Base-by-base conservation (phyloP, 371 early-diverging fungal genomes). In the Mortierella polycephala region DNA sequence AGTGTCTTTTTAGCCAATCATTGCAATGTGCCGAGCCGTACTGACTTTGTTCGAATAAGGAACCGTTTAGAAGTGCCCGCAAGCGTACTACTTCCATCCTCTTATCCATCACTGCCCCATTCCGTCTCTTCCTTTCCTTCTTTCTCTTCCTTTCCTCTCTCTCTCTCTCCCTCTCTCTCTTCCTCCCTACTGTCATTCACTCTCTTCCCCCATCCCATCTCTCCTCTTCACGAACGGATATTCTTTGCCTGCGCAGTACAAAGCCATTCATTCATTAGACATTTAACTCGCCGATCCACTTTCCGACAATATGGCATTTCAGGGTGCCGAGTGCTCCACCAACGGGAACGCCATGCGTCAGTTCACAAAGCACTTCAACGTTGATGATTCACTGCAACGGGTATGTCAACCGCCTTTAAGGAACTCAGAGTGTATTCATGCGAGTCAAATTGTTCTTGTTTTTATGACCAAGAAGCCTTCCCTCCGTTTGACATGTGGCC, bases 331-430 rank as follows among this genome's bases (percentile, higher is more conserved):
- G 52, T 89, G 88, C 70, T 85, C 87, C 50, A 67, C 86, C n/a
- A 84, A 85, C 37, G 77, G 85, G 49, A 89, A 88, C 60, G 85
- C 89, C 12, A 83, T 88, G 85, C 69, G 81, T 5, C 89, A 89
- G 77, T 84, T 89, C 74, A 73, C 85, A 60, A 89, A 89, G 67
- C 86, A 85, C 68, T 87, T 87, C 57, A 72, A 76, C 59, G 82
- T 86, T 54, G 85, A 89, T 69, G 80, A 83, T 39, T 84, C 86
- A 7, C 62, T 86, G 59, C 85, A 87, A 64, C 71, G 83, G 63
- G 90, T 87, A 85, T 59, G 41, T 39, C 13, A 21, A 20, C 18
- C 42, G 10, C 3, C 55, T 21, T 30, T 4, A 30, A 30, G 30
- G 30, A 30, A 30, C 30, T 30, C 30, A 30, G 30, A 30, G 30